Base-by-base conservation (phyloP, 2,329 filamentous ascomycete species). In the Colletotrichum lini region DNA sequence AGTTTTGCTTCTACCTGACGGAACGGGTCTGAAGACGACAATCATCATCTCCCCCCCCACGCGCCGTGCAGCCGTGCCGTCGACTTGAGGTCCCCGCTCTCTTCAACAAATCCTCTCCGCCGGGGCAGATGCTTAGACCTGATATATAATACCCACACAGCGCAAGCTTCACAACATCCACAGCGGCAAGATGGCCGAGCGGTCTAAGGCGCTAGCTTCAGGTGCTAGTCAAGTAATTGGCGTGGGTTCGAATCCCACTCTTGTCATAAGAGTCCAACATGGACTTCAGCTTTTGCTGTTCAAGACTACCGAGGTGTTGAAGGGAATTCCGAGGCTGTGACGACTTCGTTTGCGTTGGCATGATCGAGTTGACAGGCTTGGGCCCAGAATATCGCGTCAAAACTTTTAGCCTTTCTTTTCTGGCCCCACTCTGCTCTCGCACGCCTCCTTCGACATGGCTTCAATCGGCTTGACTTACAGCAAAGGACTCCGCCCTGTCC, bases 191-290 rank as follows among this genome's bases (percentile, higher is more conserved):
- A 72, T 72, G 69, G 69, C 69, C 69, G 69, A 72, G 69, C 69
- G 69, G 69, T 72, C 69, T 64, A 72, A 72, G 69, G 69, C 69
- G 69, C 69, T 69, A 72, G 69, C 69, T 72, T 72, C 69, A 72
- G 69, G 69, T 72, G 69, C 69, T 72, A 69, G 65, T 72, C 65
- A 54, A 69, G 69, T 30, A 72, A 72, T 69, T 54, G 65, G 69
- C 69, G 58, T 54, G 68, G 65, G 68, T 71, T 71, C 68, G 68
- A 71, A 68, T 71, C 68, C 65, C 69, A 59, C 65, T 71, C 68
- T 71, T 68, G 65, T 71, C 68, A 65, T 12, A 9, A 2, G 10
- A 15, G 30, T 21, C 6, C 9, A 2, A 2, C 0, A 0, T 2
- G 1, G 5, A 4, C 2, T 3, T 1, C 3, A 1, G 0, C 18